These are phyloP conservation scores for Arxiozyma heterogenica DNA, from an alignment of 1,139 yeast genomes.

Conservation along the genomic window DNA sequence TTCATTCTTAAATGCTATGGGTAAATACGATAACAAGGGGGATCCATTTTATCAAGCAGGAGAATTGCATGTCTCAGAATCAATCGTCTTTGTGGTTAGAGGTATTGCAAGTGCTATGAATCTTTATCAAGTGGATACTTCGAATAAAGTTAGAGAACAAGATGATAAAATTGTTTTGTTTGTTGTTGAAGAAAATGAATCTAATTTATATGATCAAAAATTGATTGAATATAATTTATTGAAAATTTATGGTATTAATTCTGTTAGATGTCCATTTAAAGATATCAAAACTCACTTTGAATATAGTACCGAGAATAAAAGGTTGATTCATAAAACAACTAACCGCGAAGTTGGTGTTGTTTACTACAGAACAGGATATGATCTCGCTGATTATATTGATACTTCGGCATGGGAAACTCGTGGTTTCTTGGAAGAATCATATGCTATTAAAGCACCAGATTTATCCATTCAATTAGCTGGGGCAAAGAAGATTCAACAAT, in stretches of 20 bases:
- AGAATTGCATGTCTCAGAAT: slow-evolving; percentile 57
- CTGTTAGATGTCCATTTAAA: slow-evolving; percentile 59
- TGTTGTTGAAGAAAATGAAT: slow-evolving; percentile 75
- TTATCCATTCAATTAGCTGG: slow-evolving; percentile 84
- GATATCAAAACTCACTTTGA: slow-evolving; percentile 36
- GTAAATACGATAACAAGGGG: slow-evolving; percentile 39
- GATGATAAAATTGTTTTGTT: slow-evolving; percentile 47
- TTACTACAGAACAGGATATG: slow-evolving; percentile 82
- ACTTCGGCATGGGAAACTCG: slow-evolving; percentile 71
- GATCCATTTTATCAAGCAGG: slow-evolving; percentile 14
- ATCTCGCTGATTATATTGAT: slow-evolving; percentile 61
- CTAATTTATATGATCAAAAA: slow-evolving; percentile 88
- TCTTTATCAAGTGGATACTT: slow-evolving; percentile 7
- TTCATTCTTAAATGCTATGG: slow-evolving; percentile 48
- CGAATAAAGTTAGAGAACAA: slow-evolving; percentile 2
- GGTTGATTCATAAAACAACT: slow-evolving; percentile 44
- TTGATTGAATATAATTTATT: slow-evolving; percentile 65
- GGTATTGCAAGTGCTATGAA: slow-evolving; percentile 57
- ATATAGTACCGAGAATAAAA: slow-evolving; percentile 36
- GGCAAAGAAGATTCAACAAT: slow-evolving; percentile 85
- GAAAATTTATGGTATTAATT: slow-evolving; percentile 45
- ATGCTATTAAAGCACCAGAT: slow-evolving; percentile 87
- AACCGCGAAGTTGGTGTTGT: slow-evolving; percentile 76
- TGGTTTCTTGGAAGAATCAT: slow-evolving; percentile 56
- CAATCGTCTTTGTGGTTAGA: slow-evolving; percentile 51